Evolutionary conservation across 768 basidiomycete genomes (phyloP).

Genomic region (button mushroom (Agaricus bisporus)): DNA sequence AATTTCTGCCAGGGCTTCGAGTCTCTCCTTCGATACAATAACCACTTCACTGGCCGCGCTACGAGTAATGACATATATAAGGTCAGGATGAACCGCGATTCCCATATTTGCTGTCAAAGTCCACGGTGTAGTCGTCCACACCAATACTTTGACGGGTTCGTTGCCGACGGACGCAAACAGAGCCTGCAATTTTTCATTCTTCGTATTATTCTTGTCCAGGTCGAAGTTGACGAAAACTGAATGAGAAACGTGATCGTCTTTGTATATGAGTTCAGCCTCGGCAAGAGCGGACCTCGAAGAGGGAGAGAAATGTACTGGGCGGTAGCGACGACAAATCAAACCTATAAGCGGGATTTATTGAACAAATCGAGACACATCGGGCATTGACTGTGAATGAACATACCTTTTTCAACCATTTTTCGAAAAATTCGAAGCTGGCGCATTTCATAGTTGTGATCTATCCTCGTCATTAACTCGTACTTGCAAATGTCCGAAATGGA

Average conservation of each 20-base stretch:
- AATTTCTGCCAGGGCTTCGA: constrained; percentile 31
- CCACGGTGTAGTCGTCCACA: constrained; percentile 99
- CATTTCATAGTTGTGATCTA: constrained; percentile 85
- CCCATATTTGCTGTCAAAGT: constrained; percentile 95
- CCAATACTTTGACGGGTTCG: constrained; percentile 48
- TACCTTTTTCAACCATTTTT: constrained; percentile 83
- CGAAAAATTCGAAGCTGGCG: constrained; percentile 82
- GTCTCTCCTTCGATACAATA: constrained; percentile 48
- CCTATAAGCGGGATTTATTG: constrained; percentile 31
- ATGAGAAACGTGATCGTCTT: constrained; percentile 81
- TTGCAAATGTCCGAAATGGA: not conserved
- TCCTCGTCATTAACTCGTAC: not conserved
- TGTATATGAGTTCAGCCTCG: constrained; percentile 90
- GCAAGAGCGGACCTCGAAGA: constrained; percentile 92
- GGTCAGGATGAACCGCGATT: constrained; percentile 76
- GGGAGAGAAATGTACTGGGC: constrained; percentile 93
- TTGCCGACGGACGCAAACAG: constrained; percentile 20
- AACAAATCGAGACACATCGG: not conserved
- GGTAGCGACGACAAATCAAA: constrained; percentile 78
- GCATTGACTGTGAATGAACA: constrained; percentile 6
- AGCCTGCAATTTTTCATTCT: constrained; percentile 22
- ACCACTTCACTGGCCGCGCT: constrained; percentile 19
- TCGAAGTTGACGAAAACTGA: constrained; percentile 83
- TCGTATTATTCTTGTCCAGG: constrained; percentile 31
- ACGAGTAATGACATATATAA: constrained; percentile 57